Evolutionary conservation across 768 basidiomycete species (phyloP).

Genomic region (Amanita polypyramis): DNA sequence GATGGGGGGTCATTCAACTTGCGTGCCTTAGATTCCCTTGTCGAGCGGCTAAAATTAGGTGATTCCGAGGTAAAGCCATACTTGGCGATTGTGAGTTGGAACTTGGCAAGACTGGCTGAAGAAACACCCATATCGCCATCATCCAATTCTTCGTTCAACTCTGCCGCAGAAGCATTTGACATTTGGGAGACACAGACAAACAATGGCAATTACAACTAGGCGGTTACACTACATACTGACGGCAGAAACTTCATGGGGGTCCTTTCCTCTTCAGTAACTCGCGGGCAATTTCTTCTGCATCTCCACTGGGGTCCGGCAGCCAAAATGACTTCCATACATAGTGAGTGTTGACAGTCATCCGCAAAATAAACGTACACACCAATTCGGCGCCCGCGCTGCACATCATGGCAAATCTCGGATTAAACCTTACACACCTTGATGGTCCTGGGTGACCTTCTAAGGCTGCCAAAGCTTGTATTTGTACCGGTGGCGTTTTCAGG

Average conservation of each 20-base stretch:
- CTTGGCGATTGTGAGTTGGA: neutral
- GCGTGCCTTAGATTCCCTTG: neutral
- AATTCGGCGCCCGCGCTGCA: conserved; percentile 75
- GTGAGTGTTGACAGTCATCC: conserved; percentile 9
- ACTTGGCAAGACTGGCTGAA: neutral
- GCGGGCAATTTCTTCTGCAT: conserved; percentile 61
- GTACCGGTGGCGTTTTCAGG: conserved; percentile 38
- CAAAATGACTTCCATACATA: conserved; percentile 28
- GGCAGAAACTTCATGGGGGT: conserved; percentile 11
- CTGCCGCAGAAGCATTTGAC: neutral
- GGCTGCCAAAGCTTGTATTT: conserved; percentile 28
- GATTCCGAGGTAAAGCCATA: neutral
- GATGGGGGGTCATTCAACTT: neutral
- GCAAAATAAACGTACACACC: conserved; percentile 32
- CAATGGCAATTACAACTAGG: neutral
- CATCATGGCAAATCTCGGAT: conserved; percentile 85
- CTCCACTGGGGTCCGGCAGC: conserved; percentile 47
- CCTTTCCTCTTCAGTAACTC: conserved; percentile 52
- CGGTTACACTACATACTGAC: too few species aligned
- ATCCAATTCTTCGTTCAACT: neutral
- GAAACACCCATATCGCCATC: neutral
- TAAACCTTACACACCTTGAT: conserved; percentile 80
- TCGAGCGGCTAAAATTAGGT: neutral
- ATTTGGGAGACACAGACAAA: neutral
- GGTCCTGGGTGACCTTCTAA: conserved; percentile 80